Evolutionary conservation across 352 stramenopile species (phyloP).

Genomic region (Halophytophthora polymorphica): DNA sequence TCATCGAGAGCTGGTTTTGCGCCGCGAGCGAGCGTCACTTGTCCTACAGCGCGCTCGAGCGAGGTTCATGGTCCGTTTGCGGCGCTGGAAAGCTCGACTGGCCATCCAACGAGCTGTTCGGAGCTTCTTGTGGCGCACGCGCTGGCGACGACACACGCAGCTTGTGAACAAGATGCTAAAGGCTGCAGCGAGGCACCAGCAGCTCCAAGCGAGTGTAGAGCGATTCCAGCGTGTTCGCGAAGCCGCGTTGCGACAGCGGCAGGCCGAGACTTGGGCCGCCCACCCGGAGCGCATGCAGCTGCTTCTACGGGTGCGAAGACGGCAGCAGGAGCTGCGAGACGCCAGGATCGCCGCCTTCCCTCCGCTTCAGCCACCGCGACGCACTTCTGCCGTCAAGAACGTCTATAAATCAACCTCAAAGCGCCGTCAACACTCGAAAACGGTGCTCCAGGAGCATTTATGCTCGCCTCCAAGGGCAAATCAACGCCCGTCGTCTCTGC

Average conservation of each 20-base stretch:
- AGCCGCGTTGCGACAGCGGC: constrained; percentile 8
- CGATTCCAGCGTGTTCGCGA: constrained; percentile 24
- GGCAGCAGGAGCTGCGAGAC: constrained; percentile 13
- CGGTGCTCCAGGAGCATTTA: background rate
- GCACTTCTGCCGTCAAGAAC: background rate
- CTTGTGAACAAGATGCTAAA: constrained; percentile 28
- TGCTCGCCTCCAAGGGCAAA: no score
- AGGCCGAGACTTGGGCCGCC: constrained; percentile 16
- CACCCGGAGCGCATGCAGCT: constrained; percentile 20
- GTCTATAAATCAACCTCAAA: background rate
- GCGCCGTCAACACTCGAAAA: background rate
- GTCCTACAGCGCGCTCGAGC: constrained; percentile 27
- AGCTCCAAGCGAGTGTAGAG: constrained; percentile 21
- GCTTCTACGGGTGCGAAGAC: constrained; percentile 15
- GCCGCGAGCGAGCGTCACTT: constrained; percentile 20
- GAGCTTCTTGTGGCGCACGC: constrained; percentile 28
- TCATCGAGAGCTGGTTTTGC: constrained; percentile 17
- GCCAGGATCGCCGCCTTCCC: constrained; percentile 2
- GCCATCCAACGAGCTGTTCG: constrained; percentile 38
- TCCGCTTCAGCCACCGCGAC: background rate
- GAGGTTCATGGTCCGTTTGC: constrained; percentile 36
- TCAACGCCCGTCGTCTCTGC: no score
- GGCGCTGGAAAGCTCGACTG: constrained; percentile 19
- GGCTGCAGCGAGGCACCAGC: constrained; percentile 21
- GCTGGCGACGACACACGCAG: constrained; percentile 22